phyloP scores from a whole-genome alignment of 1,284 basidiomycete species.

The Cystobasidium sp. region DNA sequence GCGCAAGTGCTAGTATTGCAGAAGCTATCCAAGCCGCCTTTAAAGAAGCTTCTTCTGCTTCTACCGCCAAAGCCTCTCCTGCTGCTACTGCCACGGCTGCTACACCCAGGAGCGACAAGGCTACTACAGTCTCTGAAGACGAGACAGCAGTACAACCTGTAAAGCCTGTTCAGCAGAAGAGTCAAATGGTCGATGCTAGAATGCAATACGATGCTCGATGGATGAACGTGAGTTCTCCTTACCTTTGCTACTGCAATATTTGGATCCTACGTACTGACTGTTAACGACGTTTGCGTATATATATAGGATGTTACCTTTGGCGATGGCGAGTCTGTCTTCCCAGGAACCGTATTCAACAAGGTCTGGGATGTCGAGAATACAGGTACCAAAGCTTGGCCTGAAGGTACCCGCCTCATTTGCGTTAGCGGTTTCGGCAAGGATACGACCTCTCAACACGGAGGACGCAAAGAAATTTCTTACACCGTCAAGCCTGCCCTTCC shows the following conservation, averaged over 20 bases:
- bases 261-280: background rate
- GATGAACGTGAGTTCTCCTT: constrained; percentile 36
- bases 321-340: constrained; percentile 49
- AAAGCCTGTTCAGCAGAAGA: constrained; percentile 9
- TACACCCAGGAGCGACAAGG: background rate
- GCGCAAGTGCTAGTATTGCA: background rate
- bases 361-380: constrained; percentile 50
- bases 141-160: constrained; percentile 35
- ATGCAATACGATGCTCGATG: constrained; percentile 43
- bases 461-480: constrained; percentile 17
- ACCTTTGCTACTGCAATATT: background rate
- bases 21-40: background rate
- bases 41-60: constrained; percentile 19
- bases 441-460: background rate
- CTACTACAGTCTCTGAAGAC: constrained; percentile 1
- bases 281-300: background rate
- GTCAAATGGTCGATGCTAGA: background rate
- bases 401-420: constrained; percentile 47
- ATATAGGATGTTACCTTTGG: constrained; percentile 47
- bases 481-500: constrained; percentile 12
- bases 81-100: no score
- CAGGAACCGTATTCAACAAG: constrained; percentile 50
- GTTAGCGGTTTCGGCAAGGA: constrained; percentile 48
- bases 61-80: no score
- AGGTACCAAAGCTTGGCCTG: constrained; percentile 47